Evolutionary conservation across 2,329 filamentous ascomycete species (phyloP), one percentile per base, ranked within the genome.

Genomic region (Calonectria pauciramosa): DNA sequence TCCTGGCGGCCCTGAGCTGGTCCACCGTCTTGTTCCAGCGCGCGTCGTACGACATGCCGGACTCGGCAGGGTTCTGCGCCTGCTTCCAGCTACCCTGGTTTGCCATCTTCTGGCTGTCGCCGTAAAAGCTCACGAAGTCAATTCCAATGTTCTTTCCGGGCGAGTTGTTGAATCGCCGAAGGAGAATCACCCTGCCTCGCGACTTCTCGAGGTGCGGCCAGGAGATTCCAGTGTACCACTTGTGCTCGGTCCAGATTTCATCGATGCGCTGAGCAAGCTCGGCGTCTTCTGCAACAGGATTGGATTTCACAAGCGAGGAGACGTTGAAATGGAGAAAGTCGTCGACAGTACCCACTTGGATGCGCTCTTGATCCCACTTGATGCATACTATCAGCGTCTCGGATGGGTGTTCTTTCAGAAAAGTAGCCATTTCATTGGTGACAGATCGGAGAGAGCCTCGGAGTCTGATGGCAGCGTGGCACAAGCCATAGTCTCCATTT

Each of bases 191-290:
- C 30, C 44, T 52, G 64, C 64, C 64, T 34, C 64, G 64, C 3
- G 44, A 51, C 13, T 67, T 51, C 28, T 67, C 64, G 9, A 67
- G 64, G 28, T 67, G 41, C 14, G 64, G 64, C 64, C 64, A 67
- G 2, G 13, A 9, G 18, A 51, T 67, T 28, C 64, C 64, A 23
- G 64, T 51, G 44, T 67, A 67, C 64, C 64, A 67, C 30, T 63
- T 63, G 56, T 63, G 56, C 16, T 63, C 36, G 56, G 56, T 63
- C 64, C 64, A 67, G 36, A 67, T 67, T n/a, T 67, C 64, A 36
- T 67, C 28, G 18, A 63, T 63, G 34, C 64, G 44, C 10, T 67
- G 4, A 7, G 64, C 64, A 28, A 67, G 64, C 1, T n/a, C 30
- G 9, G 30, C 7, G n/a, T 67, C 64, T n/a, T 67, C 64, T n/a